Evolutionary conservation across 495 filamentous ascomycete genomes (phyloP), one percentile per base, ranked within the genome.

Genomic region (Penicillium alfredii): DNA sequence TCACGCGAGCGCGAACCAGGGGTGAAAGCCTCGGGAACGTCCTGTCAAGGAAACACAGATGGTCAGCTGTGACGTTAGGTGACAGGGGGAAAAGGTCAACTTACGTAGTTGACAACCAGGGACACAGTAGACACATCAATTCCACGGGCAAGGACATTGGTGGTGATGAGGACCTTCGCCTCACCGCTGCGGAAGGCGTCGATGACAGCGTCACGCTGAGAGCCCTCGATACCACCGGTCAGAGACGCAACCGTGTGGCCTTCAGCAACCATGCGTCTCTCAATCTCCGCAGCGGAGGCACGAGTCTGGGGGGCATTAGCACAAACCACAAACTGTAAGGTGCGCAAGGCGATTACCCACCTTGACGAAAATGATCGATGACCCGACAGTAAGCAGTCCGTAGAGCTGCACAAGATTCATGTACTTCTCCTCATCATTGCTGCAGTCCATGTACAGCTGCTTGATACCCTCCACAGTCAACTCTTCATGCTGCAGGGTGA

Each of bases 131-230:
- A 86, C 8, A 99, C 88, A 63, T 99, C 93, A 43, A 99, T 96
- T 49, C 93, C 93, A 52, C 93, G 86, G 4, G 93, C 84, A 32
- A 99, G 77, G 23, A 99, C 90, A 55, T 99, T 97, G 48, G 93
- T 99, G 0, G 93, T 90, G 53, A 97, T 96, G 39, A 99, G 80
- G n/a, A 99, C 92, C 70, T 97, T 99, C 34, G 86, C 84, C 16
- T 77, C 69, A 32, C 89, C 88, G 13, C 57, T 72, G 41, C 92
- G 82, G 80, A 97, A 99, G 8, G 81, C 64, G 49, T 94, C 84
- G 42, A 99, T 84, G 42, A 97, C 76, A 0, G 65, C 56, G 51
- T 99, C 93, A 58, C 93, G 85, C 44, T 88, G 77, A 5, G 63
- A 65, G 11, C 87, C 90, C 45, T 95, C 85, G 33, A 88, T 78